Percentiles rank a stretch among this genome's conserved stretches.
Conservation (phyloP, 164 flowering plant species). For the Akebia trifoliata region DNA sequence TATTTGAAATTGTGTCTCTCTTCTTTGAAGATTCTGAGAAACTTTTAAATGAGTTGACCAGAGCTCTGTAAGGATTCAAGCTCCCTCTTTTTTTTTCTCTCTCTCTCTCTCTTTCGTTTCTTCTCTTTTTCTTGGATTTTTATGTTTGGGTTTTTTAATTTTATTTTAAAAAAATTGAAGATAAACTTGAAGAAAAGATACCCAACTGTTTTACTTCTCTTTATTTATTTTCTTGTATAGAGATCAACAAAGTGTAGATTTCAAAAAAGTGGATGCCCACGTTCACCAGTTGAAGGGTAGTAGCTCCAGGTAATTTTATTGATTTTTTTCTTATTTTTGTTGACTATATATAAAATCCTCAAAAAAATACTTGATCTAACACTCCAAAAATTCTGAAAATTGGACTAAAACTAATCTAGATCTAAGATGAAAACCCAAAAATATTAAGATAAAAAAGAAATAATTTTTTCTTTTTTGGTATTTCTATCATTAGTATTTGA, state of each 20-base stretch:
- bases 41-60: conserved; percentile 53
- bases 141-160: conserved; percentile 3
- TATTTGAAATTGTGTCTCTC: conserved; percentile 63
- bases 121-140: neutral
- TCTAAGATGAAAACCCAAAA: neutral
- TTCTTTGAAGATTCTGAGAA: conserved; percentile 70
- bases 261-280: conserved; percentile 46
- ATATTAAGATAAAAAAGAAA: neutral
- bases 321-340: neutral
- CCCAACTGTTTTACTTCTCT: neutral
- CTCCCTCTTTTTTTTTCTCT: neutral
- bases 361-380: conserved; percentile 8
- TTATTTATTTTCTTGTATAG: conserved; percentile 15
- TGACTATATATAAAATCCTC: neutral
- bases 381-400: neutral
- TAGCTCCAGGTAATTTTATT: conserved; percentile 48
- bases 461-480: neutral
- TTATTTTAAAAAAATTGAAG: no score
- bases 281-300: conserved; percentile 73
- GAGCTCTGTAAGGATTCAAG: conserved; percentile 39
- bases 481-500: conserved; percentile 1
- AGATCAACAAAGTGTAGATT: conserved; percentile 37
- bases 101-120: conserved; percentile 1
- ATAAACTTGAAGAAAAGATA: neutral
- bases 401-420: conserved; percentile 1